Evolutionary conservation across 2,329 filamentous ascomycete genomes (phyloP), one percentile per base, ranked within the genome.

Genomic region (Cephalotrichum gorgonifer): DNA sequence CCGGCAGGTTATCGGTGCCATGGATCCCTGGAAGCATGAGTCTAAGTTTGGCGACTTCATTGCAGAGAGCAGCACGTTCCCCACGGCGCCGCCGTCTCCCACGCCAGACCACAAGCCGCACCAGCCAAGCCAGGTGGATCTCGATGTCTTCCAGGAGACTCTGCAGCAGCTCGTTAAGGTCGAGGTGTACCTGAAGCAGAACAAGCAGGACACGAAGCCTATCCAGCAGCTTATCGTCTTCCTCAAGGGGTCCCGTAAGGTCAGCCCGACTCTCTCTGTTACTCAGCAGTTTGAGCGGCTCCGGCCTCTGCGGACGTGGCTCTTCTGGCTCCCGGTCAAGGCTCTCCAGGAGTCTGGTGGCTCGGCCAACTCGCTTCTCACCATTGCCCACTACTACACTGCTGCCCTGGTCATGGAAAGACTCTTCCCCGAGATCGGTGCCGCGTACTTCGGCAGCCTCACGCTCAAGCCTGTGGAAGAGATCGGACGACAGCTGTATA

Each of bases 321-420:
- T 97, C 15, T 95, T 97, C 68, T 97, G 91, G 89, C 80, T 95
- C 49, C 93, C 93, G 1, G 83, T 95, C 30, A 81, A 83, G 55
- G 85, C 90, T 57, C 75, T 96, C 25, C 85, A 91, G 62, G 81
- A 83, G 54, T 85, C 83, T 43, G 81, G 84, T 46, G 79, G 80
- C 31, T 88, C 91, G 55, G 78, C 86, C 23, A 86, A 80, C 52
- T 85, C 88, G 1, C 74, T 96, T 55, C 75, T 95, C 47, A 83
- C 94, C 53, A 82, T 97, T 49, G 86, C 89, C 11, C 87, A 97
- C 62, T 88, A 95, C 64, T 97, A 95, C 68, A 90, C 88, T 1
- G 81, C 89, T 17, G 89, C 88, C 3, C 74, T 97, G 52, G 80
- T 88, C 35, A 79, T 97, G 67, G 90, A 96, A 67, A 87, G 88